Evolutionary conservation across 345 rosid species (phyloP), one percentile per base, ranked within the genome.

Genomic region (Rhizophora mangle): DNA sequence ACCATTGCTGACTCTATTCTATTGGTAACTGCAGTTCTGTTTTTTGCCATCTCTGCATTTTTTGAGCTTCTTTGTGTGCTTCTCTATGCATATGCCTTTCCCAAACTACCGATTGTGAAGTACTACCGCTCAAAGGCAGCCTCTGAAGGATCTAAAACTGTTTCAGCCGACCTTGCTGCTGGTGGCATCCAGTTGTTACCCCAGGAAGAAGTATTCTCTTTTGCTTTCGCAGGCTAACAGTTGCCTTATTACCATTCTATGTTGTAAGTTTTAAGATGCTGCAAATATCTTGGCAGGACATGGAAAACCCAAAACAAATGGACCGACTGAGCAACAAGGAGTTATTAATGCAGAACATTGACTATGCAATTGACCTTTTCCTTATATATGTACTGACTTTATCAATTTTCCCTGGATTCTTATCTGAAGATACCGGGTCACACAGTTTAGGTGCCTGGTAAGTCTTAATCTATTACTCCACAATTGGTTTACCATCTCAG

Each of bases 351-450:
- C 74, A 74, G 78, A 94, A 91, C 72, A 76, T 80, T 2, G 97
- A 89, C 56, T 87, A 88, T 65, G 89, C 83, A 7, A 37, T 89
- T 5, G 86, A 78, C 55, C 67, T 93, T 65, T 87, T 81, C 75
- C 69, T 89, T 72, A 85, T 88, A 56, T 93, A 83, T 39, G 81
- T 71, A 11, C 78, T 91, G 13, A 86, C 94, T 1, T 39, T 93
- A 70, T 86, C 96, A 3, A 91, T 93, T 78, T 91, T 93, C 74
- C 96, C 96, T 0, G 97, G 98, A 58, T 93, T 91, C 72, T 80
- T 93, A 56, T 89, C 85, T 6, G 96, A 93, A 77, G 86, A 89
- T 72, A 91, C 94, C 6, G 98, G 98, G 67, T 71, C 81, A 24
- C 96, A 93, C 67, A 31, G 83, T 37, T 69, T 91, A 47, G 96